Base-by-base conservation (phyloP, 139 green algal species). In the Spirogloea muscicola region DNA sequence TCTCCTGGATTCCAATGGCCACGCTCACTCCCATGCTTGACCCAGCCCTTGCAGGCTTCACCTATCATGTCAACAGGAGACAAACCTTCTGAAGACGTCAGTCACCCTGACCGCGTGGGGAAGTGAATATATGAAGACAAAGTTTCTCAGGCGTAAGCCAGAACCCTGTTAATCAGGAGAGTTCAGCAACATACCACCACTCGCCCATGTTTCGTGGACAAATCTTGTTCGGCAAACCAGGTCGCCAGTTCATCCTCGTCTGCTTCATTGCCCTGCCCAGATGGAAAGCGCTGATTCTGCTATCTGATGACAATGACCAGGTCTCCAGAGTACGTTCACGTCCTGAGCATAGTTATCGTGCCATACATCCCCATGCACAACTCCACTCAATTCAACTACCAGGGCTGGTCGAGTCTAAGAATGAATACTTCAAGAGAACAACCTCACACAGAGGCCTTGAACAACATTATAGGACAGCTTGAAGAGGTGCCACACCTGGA, bases 21-120 rank as follows among this genome's bases (percentile, higher is more conserved):
- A 85, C 62, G 29, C 33, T 64, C 10, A 86, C 81, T 21, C 81
- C 81, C 38, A 86, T 52, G 55, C 68, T 83, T 16, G 61, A 81
- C 10, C 81, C 81, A 0, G 68, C 81, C 3, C 60, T 18, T 2
- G 43, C 59, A 16, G 81, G 81, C 59, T 86, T 86, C 18, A 86
- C 72, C 78, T 88, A 59, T 18, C 81, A 6, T 18, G 10, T 3
- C 21, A 60, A n/a, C 36, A 2, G 61, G 27, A 21, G n/a, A 3
- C 3, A 42, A 52, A 59, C 58, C 37, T 21, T 58, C 21, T 27
- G 27, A 27, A 27, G 25, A 38, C 29, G 25, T 31, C 34, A 21
- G 36, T 6, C 59, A 68, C 2, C 52, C 52, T 31, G 3, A 31
- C 2, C 38, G 2, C 52, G 18, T 18, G 51, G 13, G 13, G 55